phyloP scores from a whole-genome alignment of 1,139 yeast species.

The Suhomyces bokatorum region DNA sequence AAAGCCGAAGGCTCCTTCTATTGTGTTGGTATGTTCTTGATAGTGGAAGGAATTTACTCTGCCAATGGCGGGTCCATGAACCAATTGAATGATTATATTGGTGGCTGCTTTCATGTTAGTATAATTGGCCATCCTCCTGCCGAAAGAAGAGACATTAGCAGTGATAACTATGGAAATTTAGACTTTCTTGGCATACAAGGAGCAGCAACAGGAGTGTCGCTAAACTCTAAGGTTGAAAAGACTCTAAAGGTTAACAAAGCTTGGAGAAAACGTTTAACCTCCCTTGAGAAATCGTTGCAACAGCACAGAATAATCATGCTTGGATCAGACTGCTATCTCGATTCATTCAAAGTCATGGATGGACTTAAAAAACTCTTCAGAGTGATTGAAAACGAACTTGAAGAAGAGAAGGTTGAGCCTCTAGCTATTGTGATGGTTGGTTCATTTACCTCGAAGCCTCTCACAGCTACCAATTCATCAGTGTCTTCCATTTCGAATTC shows the following conservation, averaged over 20 bases:
- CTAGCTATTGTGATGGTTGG: slow-evolving; percentile 49
- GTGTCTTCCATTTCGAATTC: slow-evolving; percentile 45
- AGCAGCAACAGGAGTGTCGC: slow-evolving; percentile 29
- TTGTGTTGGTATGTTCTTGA: slow-evolving; percentile 74
- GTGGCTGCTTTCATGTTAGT: slow-evolving; percentile 67
- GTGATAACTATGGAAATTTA: slow-evolving; percentile 73
- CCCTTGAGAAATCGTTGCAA: slow-evolving; percentile 55
- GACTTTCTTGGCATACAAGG: slow-evolving; percentile 74
- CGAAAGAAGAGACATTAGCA: slow-evolving; percentile 65
- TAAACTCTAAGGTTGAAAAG: slow-evolving; percentile 24
- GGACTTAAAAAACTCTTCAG: slow-evolving; percentile 61
- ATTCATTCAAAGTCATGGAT: slow-evolving; percentile 49
- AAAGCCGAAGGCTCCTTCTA: slow-evolving; percentile 71
- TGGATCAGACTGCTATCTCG: slow-evolving; percentile 74
- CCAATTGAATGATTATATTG: slow-evolving; percentile 31
- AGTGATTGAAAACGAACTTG: slow-evolving; percentile 43
- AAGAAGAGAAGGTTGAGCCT: slow-evolving; percentile 52
- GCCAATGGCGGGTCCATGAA: slow-evolving; percentile 51
- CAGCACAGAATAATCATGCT: slow-evolving; percentile 65
- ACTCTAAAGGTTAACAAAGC: slow-evolving; percentile 57
- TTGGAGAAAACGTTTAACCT: slow-evolving; percentile 54
- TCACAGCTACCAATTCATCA: slow-evolving; percentile 47
- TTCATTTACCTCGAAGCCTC: slow-evolving; percentile 70
- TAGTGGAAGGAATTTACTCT: slow-evolving; percentile 84
- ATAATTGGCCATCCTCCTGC: slow-evolving; percentile 87